Conservation (phyloP, 768 basidiomycete genomes). For the Thelephora aurantiotincta region DNA sequence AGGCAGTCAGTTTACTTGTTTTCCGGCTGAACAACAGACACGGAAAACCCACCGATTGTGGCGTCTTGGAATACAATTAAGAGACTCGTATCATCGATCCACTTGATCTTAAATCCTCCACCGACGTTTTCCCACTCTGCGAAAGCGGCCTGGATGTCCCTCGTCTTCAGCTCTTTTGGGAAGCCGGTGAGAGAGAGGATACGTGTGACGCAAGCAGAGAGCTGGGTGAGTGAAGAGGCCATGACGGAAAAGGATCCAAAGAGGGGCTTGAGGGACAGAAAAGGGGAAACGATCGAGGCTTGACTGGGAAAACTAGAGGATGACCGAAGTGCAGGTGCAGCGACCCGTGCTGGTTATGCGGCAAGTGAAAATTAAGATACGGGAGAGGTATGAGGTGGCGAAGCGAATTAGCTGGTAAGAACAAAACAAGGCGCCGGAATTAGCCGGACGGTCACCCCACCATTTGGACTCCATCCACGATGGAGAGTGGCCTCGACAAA, state of each 20-base stretch:
- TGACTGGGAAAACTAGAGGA: neutral
- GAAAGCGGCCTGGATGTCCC: conserved; percentile 88
- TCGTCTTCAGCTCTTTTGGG: conserved; percentile 90
- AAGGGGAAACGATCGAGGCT: neutral
- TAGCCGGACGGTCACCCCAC: conserved; percentile 2
- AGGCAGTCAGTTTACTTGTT: neutral
- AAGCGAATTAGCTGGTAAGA: conserved; percentile 6
- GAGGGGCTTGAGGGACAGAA: neutral
- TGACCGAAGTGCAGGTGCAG: too few relatives aligned
- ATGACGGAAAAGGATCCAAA: conserved; percentile 21
- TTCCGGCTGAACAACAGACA: neutral
- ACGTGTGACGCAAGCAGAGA: conserved; percentile 91
- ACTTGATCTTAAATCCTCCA: conserved; percentile 98
- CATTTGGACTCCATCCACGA: too few relatives aligned
- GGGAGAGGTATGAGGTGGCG: conserved; percentile 5
- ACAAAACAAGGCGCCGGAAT: conserved; percentile 9
- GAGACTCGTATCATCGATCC: conserved; percentile 94
- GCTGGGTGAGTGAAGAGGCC: conserved; percentile 61
- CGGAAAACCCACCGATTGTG: conserved; percentile 55
- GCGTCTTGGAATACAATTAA: conserved; percentile 92
- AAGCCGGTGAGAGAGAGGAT: conserved; percentile 91
- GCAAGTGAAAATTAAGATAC: conserved; percentile 9
- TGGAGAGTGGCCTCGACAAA: too few relatives aligned
- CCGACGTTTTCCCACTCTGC: conserved; percentile 72
- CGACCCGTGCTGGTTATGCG: conserved; percentile 2